These are phyloP conservation scores for Polytolypa hystricis DNA, from an alignment of 2,329 filamentous ascomycete genomes.

Conservation along the genomic window DNA sequence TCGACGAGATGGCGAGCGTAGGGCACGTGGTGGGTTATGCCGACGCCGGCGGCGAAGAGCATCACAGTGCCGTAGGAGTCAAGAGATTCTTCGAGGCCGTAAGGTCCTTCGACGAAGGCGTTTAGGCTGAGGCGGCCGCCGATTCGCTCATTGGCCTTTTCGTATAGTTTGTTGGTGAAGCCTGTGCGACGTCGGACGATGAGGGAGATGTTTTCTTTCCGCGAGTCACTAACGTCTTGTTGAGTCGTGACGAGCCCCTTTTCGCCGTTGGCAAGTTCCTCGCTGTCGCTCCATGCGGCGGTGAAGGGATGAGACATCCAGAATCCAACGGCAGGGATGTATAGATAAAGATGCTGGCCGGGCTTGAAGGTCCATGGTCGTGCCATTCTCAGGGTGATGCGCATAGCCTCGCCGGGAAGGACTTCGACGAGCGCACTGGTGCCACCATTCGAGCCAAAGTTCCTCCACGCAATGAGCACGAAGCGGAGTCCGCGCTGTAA, in stretches of 20 bases:
- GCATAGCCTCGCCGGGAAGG: conserved; percentile 57
- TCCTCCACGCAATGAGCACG: conserved; percentile 53
- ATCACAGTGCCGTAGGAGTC: conserved; percentile 87
- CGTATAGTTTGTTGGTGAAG: conserved; percentile 72
- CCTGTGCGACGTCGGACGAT: conserved; percentile 80
- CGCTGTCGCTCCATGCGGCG: conserved; percentile 60
- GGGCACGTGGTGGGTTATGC: conserved; percentile 89
- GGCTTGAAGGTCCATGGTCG: conserved; percentile 55
- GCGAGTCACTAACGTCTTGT: conserved; percentile 40
- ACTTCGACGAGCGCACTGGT: conserved; percentile 57
- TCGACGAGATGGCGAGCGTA: conserved; percentile 69
- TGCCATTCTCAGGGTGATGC: conserved; percentile 59
- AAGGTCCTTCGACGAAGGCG: conserved; percentile 81
- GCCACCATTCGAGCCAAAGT: conserved; percentile 42
- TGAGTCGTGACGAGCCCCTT: conserved; percentile 35
- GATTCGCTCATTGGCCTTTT: conserved; percentile 49
- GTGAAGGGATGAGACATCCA: conserved; percentile 74
- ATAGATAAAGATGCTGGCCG: conserved; percentile 65
- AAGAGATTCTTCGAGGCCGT: conserved; percentile 70
- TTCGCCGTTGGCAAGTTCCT: conserved; percentile 32
- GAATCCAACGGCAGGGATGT: conserved; percentile 52
- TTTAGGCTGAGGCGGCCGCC: conserved; percentile 48
- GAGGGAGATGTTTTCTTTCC: conserved; percentile 56
- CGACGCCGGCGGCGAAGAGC: conserved; percentile 83
- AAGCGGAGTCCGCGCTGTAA: conserved; percentile 48